Percentiles rank a stretch among this genome's conserved stretches.
phyloP scores from a whole-genome alignment of 345 rosid genomes.

The Rhodamnia rubescens region DNA sequence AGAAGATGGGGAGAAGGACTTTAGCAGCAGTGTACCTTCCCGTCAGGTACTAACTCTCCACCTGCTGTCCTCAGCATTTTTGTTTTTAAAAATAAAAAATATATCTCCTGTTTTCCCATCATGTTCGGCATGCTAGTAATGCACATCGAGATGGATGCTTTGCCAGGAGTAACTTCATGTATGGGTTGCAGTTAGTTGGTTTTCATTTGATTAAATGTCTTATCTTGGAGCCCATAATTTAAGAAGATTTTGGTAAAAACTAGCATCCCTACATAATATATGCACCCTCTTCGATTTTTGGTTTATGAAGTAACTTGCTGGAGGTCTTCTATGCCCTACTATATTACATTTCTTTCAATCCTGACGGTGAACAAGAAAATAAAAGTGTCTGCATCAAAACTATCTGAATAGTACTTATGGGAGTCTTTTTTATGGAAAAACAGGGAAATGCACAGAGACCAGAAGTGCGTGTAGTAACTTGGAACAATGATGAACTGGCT shows the following conservation, averaged over 20 bases:
- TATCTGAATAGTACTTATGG: neutral
- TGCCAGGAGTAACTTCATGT: neutral
- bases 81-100: neutral
- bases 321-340: neutral
- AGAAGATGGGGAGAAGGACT: slow-evolving; percentile 75
- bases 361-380: neutral
- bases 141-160: neutral
- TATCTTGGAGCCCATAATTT: neutral
- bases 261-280: neutral
- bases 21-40: slow-evolving; percentile 51
- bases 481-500: slow-evolving; percentile 96
- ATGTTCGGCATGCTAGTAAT: neutral
- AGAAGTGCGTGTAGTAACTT: slow-evolving; percentile 80
- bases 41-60: slow-evolving; percentile 57
- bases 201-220: neutral
- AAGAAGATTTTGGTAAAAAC: neutral
- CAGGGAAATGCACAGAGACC: slow-evolving; percentile 99
- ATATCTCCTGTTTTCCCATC: neutral
- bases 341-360: neutral
- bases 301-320: neutral
- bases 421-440: slow-evolving; percentile 1
- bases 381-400: neutral
- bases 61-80: neutral
- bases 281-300: neutral
- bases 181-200: neutral